phyloP scores from a whole-genome alignment of 306 rosid genomes.

The Casuarina cunninghamiana region DNA sequence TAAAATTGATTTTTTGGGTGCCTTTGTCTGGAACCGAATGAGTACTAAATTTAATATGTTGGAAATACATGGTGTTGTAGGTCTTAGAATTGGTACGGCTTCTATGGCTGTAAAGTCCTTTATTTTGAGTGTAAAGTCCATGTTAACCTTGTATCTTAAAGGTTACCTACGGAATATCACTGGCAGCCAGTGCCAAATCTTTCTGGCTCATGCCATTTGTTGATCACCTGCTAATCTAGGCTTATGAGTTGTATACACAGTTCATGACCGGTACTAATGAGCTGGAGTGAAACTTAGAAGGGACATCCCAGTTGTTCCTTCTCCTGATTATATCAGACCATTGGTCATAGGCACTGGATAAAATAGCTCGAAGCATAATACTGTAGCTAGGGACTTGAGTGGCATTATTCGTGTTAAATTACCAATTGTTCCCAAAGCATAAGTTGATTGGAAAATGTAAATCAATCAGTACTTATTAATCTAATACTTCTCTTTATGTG shows the following conservation, averaged over 20 bases:
- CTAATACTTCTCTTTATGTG: too few relatives aligned
- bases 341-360: constrained; percentile 6
- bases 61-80: not conserved
- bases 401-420: not conserved
- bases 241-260: not conserved
- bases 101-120: not conserved
- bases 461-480: too few relatives aligned
- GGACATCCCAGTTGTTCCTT: not conserved
- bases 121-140: not conserved
- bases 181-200: not conserved
- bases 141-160: not conserved
- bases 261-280: not conserved
- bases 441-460: too few relatives aligned
- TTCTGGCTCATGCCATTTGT: not conserved
- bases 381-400: not conserved
- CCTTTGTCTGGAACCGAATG: not conserved
- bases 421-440: too few relatives aligned
- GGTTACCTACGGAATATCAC: not conserved
- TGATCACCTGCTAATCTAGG: not conserved
- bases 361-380: not conserved
- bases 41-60: not conserved
- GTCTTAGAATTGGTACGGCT: not conserved
- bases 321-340: not conserved
- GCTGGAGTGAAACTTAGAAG: not conserved
- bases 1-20: not conserved